A percentile compares a stretch with the other conserved stretches of the same genome.
These are phyloP conservation scores for Lyophyllum decastes DNA, from an alignment of 768 basidiomycete genomes.

Conservation along the genomic window DNA sequence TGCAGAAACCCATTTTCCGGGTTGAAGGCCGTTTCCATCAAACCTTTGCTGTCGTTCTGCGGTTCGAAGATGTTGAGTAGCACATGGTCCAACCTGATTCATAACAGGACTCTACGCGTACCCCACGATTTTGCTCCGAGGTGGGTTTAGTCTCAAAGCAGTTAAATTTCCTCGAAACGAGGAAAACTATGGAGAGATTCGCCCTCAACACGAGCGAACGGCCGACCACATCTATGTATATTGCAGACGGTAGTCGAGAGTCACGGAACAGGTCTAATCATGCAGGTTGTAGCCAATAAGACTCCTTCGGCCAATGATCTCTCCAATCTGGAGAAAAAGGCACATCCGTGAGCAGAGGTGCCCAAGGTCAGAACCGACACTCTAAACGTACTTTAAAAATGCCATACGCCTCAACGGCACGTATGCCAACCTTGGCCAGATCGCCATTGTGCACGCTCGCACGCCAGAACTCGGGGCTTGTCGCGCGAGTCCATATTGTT, in stretches of 20 bases:
- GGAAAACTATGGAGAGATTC: no score
- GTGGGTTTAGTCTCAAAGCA: no score
- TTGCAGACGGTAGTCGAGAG: constrained; percentile 5
- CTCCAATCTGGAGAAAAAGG: constrained; percentile 61
- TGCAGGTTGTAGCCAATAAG: constrained; percentile 74
- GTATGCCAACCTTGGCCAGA: constrained; percentile 66
- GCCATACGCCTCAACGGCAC: constrained; percentile 85
- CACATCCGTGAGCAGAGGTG: not conserved
- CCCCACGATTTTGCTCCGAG: no score
- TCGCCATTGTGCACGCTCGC: constrained; percentile 63
- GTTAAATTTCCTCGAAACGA: no score
- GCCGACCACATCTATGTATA: constrained; percentile 12
- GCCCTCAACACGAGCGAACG: no score
- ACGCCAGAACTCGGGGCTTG: constrained; percentile 61
- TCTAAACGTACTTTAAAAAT: constrained; percentile 70
- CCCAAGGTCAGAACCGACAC: not conserved
- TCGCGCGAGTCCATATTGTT: constrained; percentile 63
- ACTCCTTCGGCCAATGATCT: constrained; percentile 81
- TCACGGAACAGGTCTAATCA: constrained; percentile 35
- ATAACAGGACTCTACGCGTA: no score
- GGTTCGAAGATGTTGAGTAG: no score
- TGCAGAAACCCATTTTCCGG: no score
- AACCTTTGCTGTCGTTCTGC: no score
- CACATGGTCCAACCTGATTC: no score
- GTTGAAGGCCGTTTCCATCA: no score